Evolutionary conservation across 257 asterid genomes (phyloP).

Genomic region (Capsicum rhomboideum): DNA sequence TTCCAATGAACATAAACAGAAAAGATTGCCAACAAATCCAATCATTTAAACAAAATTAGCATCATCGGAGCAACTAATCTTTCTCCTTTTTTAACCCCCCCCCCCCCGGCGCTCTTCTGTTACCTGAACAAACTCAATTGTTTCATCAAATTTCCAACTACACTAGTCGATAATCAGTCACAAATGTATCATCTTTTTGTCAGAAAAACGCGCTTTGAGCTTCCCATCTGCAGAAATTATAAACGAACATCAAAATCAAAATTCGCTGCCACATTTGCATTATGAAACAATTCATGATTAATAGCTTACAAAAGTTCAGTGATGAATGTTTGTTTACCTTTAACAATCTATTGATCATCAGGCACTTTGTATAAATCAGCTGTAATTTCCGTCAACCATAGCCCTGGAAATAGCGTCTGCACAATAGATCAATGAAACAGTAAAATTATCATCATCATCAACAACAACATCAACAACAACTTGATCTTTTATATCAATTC

Average conservation of each 20-base stretch:
- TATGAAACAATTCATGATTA: background rate
- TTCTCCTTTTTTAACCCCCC: background rate
- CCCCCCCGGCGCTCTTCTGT: background rate
- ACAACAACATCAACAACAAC: background rate
- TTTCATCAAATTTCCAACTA: constrained; percentile 6
- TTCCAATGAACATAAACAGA: constrained; percentile 17
- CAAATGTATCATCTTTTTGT: background rate
- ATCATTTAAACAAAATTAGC: constrained; percentile 8
- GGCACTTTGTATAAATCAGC: constrained; percentile 18
- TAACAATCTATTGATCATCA: constrained; percentile 6
- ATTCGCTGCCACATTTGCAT: background rate
- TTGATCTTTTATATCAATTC: background rate
- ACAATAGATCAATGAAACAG: background rate
- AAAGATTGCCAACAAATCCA: constrained; percentile 13
- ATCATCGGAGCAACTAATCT: constrained; percentile 3
- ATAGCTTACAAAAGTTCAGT: background rate
- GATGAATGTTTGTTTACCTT: background rate
- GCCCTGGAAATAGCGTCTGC: constrained; percentile 17
- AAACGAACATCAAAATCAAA: background rate
- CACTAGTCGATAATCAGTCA: constrained; percentile 17
- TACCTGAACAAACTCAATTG: background rate
- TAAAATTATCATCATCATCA: background rate
- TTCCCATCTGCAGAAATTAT: constrained; percentile 7
- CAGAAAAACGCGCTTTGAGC: background rate
- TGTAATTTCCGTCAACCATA: constrained; percentile 16